Evolutionary conservation across 305 asterid genomes (phyloP).

Genomic region (Solanum hybrid): DNA sequence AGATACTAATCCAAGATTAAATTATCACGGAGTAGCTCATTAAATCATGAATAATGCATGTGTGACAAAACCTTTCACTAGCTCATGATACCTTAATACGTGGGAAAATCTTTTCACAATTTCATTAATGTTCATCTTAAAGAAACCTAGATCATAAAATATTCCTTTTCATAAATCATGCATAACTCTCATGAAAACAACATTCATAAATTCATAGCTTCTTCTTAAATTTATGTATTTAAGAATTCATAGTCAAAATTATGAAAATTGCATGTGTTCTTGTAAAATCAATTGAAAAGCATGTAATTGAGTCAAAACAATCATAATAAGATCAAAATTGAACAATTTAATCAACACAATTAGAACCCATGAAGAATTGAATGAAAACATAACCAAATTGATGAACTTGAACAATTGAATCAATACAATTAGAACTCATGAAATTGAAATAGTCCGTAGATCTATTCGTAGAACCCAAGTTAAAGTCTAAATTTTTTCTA

Average conservation of each 20-base stretch:
- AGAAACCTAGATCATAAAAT: background rate
- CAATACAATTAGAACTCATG: no score
- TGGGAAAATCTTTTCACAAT: background rate
- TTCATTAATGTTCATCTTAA: background rate
- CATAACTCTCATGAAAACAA: background rate
- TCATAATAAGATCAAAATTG: background rate
- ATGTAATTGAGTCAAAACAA: background rate
- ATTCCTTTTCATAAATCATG: background rate
- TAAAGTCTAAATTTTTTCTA: no score
- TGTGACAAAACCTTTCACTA: background rate
- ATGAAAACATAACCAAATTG: background rate
- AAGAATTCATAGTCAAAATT: background rate
- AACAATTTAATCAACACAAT: background rate
- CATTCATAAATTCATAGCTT: background rate
- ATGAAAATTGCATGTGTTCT: background rate
- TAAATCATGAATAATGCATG: background rate
- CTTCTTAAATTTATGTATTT: background rate
- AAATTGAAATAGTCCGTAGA: no score
- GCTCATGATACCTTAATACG: background rate
- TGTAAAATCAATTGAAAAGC: background rate
- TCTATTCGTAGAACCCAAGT: background rate
- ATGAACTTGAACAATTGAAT: background rate
- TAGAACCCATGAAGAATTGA: background rate
- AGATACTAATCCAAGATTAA: background rate
- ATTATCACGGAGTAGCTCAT: background rate